phyloP scores from a whole-genome alignment of 1,284 basidiomycete species.

The Marasmius oreades region DNA sequence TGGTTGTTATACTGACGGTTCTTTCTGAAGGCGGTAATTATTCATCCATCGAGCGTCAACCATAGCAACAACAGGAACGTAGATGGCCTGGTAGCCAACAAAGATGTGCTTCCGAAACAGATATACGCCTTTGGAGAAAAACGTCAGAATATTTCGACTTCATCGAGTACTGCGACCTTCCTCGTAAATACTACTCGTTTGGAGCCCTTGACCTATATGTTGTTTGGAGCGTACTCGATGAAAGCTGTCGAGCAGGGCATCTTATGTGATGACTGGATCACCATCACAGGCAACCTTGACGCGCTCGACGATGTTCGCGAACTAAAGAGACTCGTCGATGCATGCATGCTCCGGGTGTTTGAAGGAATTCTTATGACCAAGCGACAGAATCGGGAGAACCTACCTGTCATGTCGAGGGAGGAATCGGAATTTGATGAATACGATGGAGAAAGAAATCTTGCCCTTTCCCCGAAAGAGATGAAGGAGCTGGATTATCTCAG shows the following conservation, averaged over 20 bases:
- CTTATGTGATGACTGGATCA: conserved; percentile 91
- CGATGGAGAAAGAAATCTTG: conserved; percentile 39
- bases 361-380: conserved; percentile 73
- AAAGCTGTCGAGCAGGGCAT: conserved; percentile 66
- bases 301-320: conserved; percentile 82
- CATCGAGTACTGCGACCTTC: conserved; percentile 58
- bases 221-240: conserved; percentile 88
- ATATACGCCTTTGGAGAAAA: conserved; percentile 88
- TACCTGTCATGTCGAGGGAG: conserved; percentile 42
- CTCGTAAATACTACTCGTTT: conserved; percentile 83
- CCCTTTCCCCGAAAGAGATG: conserved; percentile 63
- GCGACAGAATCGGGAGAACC: conserved; percentile 28
- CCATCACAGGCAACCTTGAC: conserved; percentile 75
- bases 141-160: conserved; percentile 67
- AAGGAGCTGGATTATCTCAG: conserved; percentile 75
- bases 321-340: conserved; percentile 82
- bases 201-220: conserved; percentile 88
- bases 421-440: conserved; percentile 58
- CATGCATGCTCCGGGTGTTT: conserved; percentile 88
- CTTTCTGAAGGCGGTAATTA: conserved; percentile 57
- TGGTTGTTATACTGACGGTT: conserved; percentile 14
- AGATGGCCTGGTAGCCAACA: conserved; percentile 26
- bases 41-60: conserved; percentile 90
- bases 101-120: conserved; percentile 59
- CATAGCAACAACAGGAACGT: conserved; percentile 50